Evolutionary conservation across 805 yeast species (phyloP).

Genomic region (Candida maris): DNA sequence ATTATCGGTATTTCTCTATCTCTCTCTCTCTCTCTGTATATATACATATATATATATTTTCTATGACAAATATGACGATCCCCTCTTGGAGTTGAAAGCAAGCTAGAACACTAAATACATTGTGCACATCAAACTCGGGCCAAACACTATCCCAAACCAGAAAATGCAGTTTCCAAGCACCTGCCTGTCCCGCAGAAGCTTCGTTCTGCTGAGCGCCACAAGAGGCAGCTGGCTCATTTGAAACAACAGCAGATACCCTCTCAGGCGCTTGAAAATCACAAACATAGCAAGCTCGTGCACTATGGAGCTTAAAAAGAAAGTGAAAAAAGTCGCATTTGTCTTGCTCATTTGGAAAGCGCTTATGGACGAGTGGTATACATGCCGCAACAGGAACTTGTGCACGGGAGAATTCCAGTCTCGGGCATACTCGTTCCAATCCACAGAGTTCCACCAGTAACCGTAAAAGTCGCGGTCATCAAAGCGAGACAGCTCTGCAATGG

Average conservation of each 20-base stretch:
- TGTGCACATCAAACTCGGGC: constrained; percentile 86
- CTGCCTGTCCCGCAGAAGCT: constrained; percentile 50
- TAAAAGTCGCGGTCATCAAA: constrained; percentile 93
- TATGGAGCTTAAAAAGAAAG: constrained; percentile 74
- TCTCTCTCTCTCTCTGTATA: too few relatives aligned
- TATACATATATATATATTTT: too few relatives aligned
- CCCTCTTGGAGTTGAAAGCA: too few relatives aligned
- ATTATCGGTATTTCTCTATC: background rate
- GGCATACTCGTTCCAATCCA: constrained; percentile 90
- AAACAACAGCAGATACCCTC: constrained; percentile 75
- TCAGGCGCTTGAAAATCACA: constrained; percentile 69
- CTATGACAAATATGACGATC: background rate
- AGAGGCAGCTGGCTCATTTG: constrained; percentile 90
- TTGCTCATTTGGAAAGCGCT: constrained; percentile 68
- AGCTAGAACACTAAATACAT: constrained; percentile 69
- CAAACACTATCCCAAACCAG: constrained; percentile 88
- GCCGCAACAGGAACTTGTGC: constrained; percentile 82
- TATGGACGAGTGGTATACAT: constrained; percentile 89
- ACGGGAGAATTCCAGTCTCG: constrained; percentile 95
- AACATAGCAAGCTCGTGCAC: constrained; percentile 94
- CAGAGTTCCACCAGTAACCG: constrained; percentile 97
- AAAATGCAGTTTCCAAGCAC: constrained; percentile 76
- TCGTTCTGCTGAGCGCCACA: constrained; percentile 58
- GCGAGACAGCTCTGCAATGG: constrained; percentile 80
- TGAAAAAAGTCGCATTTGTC: constrained; percentile 65